Evolutionary conservation across 345 rosid species (phyloP), one percentile per base, ranked within the genome.

Genomic region (Conringia planisiliqua): DNA sequence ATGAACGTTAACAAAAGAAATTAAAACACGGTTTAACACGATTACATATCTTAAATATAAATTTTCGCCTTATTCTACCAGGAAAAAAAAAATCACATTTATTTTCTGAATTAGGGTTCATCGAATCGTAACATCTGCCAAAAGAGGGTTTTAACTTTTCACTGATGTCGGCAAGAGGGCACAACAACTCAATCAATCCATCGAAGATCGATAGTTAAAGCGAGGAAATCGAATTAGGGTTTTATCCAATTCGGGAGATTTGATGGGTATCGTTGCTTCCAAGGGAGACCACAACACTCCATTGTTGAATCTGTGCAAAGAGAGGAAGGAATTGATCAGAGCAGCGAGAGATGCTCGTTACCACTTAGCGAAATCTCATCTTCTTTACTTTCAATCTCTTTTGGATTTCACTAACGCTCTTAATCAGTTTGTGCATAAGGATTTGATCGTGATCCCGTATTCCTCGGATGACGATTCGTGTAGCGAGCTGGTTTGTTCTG

Each of bases 271-370:
- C 18, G 62, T 68, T 39, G 50, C 27, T 62, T 76, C 78, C 13
- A 80, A 57, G 64, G 75, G 46, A 11, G 72, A 80, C 17, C 43
- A 30, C 5, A 54, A 54, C 18, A 64, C 79, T 11, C 79, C 76
- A 43, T 62, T 82, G 75, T 24, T 80, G 69, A 77, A 26, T 48
- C 83, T 77, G 6, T 82, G 85, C 35, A 71, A 63, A 13, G 83
- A 80, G 74, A 80, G 82, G 51, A 80, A 73, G 52, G 68, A 70
- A 35, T 40, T 74, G 62, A 82, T 66, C 42, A 80, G n/a, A 68
- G 72, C 62, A 46, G 77, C 81, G 0, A 73, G 66, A 51, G 68
- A 73, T 61, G 77, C 75, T 71, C 69, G 82, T 8, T 70, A 70
- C 46, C 72, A 73, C 62, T 63, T 82, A 27, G 73, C 79, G 0